Evolutionary conservation across 257 asterid genomes (phyloP).

Genomic region (Nicotiana attenuata): DNA sequence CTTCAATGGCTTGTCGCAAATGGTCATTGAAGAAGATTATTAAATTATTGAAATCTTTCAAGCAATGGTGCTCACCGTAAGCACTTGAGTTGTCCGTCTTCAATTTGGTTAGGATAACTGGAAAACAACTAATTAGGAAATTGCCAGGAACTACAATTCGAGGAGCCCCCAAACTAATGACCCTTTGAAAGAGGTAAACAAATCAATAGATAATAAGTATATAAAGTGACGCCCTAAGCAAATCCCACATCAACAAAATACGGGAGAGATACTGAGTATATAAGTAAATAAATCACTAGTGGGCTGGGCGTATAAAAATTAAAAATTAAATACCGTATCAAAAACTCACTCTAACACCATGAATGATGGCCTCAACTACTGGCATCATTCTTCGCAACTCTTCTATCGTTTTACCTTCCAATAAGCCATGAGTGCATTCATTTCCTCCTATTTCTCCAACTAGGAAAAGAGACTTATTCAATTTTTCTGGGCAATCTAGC

Average conservation of each 20-base stretch:
- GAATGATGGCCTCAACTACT: conserved; percentile 12
- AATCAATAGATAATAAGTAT: too few relatives aligned
- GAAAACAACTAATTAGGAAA: conserved; percentile 23
- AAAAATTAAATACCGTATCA: too few relatives aligned
- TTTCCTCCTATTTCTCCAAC: conserved; percentile 23
- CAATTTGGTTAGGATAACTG: conserved; percentile 13
- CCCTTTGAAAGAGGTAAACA: background rate
- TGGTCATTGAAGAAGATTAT: too few relatives aligned
- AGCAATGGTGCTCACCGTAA: conserved; percentile 1
- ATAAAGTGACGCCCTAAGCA: too few relatives aligned
- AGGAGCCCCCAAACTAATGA: conserved; percentile 8
- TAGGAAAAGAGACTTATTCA: conserved; percentile 5
- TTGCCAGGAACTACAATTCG: conserved; percentile 15
- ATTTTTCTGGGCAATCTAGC: background rate
- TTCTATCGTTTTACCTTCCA: conserved; percentile 15
- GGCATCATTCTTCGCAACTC: conserved; percentile 11
- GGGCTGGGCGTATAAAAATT: too few relatives aligned
- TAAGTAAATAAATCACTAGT: too few relatives aligned
- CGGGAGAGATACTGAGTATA: too few relatives aligned
- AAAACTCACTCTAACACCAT: conserved; percentile 14
- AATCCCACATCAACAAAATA: too few relatives aligned
- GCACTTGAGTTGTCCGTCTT: background rate
- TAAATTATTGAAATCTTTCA: too few relatives aligned
- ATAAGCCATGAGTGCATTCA: conserved; percentile 12
- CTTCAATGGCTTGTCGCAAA: too few relatives aligned